Evolutionary conservation across 2,329 filamentous ascomycete genomes (phyloP).

Genomic region (Oidium heveae): DNA sequence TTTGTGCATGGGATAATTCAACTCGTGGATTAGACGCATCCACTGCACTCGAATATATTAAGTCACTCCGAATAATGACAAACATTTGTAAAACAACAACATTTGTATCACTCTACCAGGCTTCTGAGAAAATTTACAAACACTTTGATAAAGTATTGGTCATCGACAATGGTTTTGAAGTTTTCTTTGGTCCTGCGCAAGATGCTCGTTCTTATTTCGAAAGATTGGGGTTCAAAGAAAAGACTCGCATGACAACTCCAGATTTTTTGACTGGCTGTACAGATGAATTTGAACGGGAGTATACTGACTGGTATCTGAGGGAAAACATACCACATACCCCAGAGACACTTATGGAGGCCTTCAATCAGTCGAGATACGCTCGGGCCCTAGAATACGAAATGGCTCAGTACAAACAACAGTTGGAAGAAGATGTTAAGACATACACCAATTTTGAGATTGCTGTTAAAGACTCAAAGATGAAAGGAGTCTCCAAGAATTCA

Average conservation of each 20-base stretch:
- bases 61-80: constrained; percentile 45
- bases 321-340: constrained; percentile 44
- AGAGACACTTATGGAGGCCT: constrained; percentile 42
- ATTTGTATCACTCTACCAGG: constrained; percentile 42
- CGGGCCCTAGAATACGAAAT: constrained; percentile 38
- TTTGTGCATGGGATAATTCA: constrained; percentile 59
- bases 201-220: constrained; percentile 40
- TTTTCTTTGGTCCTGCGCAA: constrained; percentile 36
- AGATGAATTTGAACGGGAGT: constrained; percentile 61
- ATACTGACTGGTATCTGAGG: constrained; percentile 37
- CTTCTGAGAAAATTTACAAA: constrained; percentile 42
- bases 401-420: constrained; percentile 35
- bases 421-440: constrained; percentile 37
- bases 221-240: constrained; percentile 33
- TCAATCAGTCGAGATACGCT: constrained; percentile 35
- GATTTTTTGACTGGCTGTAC: constrained; percentile 58
- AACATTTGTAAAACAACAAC: constrained; percentile 48
- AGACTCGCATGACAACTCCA: constrained; percentile 36
- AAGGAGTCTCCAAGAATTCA: constrained; percentile 41
- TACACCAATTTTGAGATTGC: constrained; percentile 56
- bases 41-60: constrained; percentile 55
- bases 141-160: constrained; percentile 62
- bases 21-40: constrained; percentile 59
- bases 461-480: constrained; percentile 54
- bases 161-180: constrained; percentile 45